Conservation (phyloP, 371 early-diverging fungal species). For the Synchytrium microbalum region DNA sequence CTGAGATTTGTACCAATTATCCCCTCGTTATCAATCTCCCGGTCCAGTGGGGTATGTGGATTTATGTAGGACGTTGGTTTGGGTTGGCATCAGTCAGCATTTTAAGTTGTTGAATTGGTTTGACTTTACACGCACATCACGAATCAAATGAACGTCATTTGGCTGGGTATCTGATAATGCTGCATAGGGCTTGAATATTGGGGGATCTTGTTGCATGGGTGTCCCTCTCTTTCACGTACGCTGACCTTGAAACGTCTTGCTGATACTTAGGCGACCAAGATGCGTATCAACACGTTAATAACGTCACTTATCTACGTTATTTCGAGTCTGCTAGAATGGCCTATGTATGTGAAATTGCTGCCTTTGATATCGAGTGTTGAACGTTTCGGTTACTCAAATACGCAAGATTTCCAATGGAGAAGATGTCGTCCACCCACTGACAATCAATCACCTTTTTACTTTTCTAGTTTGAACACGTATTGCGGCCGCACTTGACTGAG, state of each 20-base stretch:
- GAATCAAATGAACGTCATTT: too few species aligned
- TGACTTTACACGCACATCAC: too few species aligned
- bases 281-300: slow-evolving; percentile 1
- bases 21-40: neutral
- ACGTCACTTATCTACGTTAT: slow-evolving; percentile 1
- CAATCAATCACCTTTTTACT: too few species aligned
- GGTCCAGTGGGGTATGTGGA: slow-evolving; percentile 4
- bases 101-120: too few species aligned
- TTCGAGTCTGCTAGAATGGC: too few species aligned
- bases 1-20: neutral
- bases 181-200: too few species aligned
- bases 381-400: too few species aligned
- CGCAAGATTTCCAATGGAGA: neutral
- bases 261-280: too few species aligned
- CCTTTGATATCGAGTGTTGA: neutral
- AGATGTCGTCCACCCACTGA: neutral
- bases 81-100: too few species aligned
- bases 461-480: slow-evolving; percentile 3
- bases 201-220: too few species aligned
- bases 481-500: neutral
- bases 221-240: neutral
- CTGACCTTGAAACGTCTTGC: slow-evolving; percentile 2
- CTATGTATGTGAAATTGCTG: neutral
- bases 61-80: too few species aligned
- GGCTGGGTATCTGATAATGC: too few species aligned